Evolutionary conservation across 768 basidiomycete species (phyloP).

Genomic region (Suillus tomentosus): DNA sequence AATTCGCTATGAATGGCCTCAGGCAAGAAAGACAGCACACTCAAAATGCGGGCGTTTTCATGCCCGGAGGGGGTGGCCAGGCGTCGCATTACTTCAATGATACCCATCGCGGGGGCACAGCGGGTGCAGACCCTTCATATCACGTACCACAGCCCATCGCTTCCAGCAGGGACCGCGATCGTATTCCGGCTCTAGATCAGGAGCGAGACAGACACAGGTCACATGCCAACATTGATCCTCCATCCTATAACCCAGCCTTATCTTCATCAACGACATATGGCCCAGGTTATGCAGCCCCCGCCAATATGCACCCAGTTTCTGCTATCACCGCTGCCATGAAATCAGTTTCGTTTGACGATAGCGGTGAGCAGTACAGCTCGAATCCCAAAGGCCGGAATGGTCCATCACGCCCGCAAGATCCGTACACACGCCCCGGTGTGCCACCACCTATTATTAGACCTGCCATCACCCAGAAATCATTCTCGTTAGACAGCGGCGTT

Average conservation of each 20-base stretch:
- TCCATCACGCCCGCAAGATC: conserved; percentile 19
- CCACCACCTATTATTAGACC: background rate
- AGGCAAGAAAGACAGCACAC: conserved; percentile 28
- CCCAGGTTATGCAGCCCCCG: background rate
- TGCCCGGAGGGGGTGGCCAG: conserved; percentile 44
- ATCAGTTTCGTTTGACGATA: conserved; percentile 28
- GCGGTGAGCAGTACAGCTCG: conserved; percentile 23
- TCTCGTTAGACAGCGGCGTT: background rate
- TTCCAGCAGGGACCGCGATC: conserved; percentile 23
- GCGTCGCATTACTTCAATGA: conserved; percentile 43
- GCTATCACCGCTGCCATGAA: conserved; percentile 26
- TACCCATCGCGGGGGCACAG: conserved; percentile 47
- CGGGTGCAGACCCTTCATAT: conserved; percentile 49
- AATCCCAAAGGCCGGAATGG: conserved; percentile 21
- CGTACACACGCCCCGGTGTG: background rate
- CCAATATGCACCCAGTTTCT: background rate
- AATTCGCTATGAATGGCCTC: conserved; percentile 16
- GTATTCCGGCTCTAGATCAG: conserved; percentile 26
- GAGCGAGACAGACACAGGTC: conserved; percentile 17
- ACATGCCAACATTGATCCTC: background rate
- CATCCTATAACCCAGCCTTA: conserved; percentile 14
- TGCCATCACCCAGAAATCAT: background rate
- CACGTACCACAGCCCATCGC: conserved; percentile 41
- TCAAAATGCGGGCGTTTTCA: conserved; percentile 36
- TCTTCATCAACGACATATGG: conserved; percentile 12